Percentiles rank a stretch among this genome's conserved stretches.
These are phyloP conservation scores for Fusarium haematococcum DNA, from an alignment of 2,329 filamentous ascomycete genomes.

Conservation along the genomic window DNA sequence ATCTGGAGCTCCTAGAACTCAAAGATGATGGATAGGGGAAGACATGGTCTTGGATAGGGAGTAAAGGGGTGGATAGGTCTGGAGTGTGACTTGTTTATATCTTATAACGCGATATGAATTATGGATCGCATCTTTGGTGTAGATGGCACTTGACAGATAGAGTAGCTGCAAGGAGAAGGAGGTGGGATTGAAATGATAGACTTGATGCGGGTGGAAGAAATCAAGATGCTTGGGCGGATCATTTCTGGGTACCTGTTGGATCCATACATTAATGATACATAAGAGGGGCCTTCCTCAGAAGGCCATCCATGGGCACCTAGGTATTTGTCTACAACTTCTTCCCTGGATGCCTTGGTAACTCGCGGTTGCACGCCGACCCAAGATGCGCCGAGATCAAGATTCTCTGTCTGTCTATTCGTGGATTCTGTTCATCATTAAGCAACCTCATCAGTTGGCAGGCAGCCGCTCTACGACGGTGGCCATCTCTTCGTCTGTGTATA, in stretches of 20 bases:
- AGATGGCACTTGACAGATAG: not conserved
- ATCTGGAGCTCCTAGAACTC: slow-evolving; percentile 73
- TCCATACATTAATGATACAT: slow-evolving; percentile 49
- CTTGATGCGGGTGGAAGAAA: not conserved
- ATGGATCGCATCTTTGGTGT: slow-evolving; percentile 1
- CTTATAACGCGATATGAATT: not conserved
- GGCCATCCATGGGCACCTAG: slow-evolving; percentile 8
- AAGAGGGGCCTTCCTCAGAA: slow-evolving; percentile 23
- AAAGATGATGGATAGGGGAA: slow-evolving; percentile 51
- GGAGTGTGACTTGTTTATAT: not conserved
- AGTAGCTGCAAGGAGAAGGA: not conserved
- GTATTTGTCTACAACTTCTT: slow-evolving; percentile 21
- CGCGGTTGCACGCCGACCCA: slow-evolving; percentile 12
- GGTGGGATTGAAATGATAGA: not conserved
- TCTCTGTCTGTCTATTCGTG: slow-evolving; percentile 40
- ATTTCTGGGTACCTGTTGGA: slow-evolving; percentile 23
- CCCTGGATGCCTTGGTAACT: slow-evolving; percentile 20
- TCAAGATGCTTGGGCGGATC: slow-evolving; percentile 22
- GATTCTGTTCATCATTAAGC: slow-evolving; percentile 35
- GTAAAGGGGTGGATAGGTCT: not conserved
- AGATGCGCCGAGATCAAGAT: slow-evolving; percentile 25
- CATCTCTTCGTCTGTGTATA: slow-evolving; percentile 99
- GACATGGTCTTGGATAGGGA: not conserved
- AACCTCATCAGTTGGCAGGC: slow-evolving; percentile 67
- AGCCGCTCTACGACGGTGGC: slow-evolving; percentile 88